phyloP scores from a whole-genome alignment of 2,329 filamentous ascomycete genomes.

The Colletotrichum sansevieriae region DNA sequence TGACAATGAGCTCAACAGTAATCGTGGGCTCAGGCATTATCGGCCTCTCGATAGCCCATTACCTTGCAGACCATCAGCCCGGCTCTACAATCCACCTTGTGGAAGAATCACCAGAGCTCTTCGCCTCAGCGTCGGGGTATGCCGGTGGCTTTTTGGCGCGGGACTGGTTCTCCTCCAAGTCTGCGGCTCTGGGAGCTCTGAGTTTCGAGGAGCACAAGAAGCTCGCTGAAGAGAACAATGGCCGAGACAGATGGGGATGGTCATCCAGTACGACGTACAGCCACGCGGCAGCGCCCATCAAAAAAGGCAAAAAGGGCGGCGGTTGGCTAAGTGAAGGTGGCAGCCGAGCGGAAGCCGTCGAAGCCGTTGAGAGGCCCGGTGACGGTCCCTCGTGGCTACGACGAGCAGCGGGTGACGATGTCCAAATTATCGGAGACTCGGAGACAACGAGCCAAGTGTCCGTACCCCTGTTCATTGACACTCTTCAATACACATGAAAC shows the following conservation, averaged over 20 bases:
- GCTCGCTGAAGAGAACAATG: conserved; percentile 71
- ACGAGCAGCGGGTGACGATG: conserved; percentile 63
- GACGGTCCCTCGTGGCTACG: conserved; percentile 70
- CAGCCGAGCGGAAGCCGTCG: conserved; percentile 69
- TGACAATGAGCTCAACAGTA: conserved; percentile 65
- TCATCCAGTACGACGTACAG: conserved; percentile 69
- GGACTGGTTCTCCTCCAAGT: conserved; percentile 76
- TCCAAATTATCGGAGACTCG: conserved; percentile 73
- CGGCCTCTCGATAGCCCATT: conserved; percentile 78
- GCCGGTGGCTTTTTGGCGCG: conserved; percentile 80
- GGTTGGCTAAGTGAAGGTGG: conserved; percentile 77
- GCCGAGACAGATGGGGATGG: conserved; percentile 66
- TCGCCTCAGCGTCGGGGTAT: conserved; percentile 80
- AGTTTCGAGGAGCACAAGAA: conserved; percentile 77
- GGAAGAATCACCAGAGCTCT: conserved; percentile 66
- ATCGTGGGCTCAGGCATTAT: conserved; percentile 80
- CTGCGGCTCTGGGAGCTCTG: conserved; percentile 71
- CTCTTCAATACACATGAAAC: neutral
- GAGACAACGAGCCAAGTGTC: conserved; percentile 75
- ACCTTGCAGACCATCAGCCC: conserved; percentile 67
- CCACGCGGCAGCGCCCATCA: conserved; percentile 53
- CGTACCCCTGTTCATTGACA: conserved; percentile 48
- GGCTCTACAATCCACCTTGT: conserved; percentile 60
- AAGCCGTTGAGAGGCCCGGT: conserved; percentile 48
- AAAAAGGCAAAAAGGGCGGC: conserved; percentile 60